These are phyloP conservation scores for Papiliotrema flavescens DNA, from an alignment of 1,284 basidiomycete genomes.

Conservation along the genomic window DNA sequence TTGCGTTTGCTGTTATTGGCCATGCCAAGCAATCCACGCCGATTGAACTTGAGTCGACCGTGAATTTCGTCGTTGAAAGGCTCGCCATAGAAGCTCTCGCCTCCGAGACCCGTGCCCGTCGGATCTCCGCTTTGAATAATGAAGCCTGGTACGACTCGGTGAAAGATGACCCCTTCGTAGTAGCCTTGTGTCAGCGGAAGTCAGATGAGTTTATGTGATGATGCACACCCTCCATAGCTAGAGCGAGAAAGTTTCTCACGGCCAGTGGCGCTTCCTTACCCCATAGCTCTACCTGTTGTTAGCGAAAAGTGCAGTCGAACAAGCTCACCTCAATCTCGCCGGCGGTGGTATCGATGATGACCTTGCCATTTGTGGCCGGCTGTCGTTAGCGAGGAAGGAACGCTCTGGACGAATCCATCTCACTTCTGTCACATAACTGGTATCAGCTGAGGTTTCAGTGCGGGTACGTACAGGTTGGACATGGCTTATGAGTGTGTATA, in stretches of 20 bases:
- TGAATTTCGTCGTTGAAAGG: constrained; percentile 93
- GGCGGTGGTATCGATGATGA: constrained; percentile 82
- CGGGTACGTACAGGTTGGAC: constrained; percentile 38
- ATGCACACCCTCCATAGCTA: constrained; percentile 78
- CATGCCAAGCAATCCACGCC: constrained; percentile 86
- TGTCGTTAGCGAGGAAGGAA: constrained; percentile 8
- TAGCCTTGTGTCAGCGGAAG: constrained; percentile 60
- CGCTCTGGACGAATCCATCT: constrained; percentile 1
- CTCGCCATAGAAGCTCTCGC: constrained; percentile 88
- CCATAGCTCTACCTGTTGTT: constrained; percentile 76
- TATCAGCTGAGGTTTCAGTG: neutral
- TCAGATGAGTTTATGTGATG: constrained; percentile 14
- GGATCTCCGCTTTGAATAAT: constrained; percentile 94
- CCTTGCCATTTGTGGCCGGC: constrained; percentile 70
- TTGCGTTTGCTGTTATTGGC: constrained; percentile 82
- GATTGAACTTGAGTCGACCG: constrained; percentile 63
- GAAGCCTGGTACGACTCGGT: constrained; percentile 76
- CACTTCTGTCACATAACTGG: constrained; percentile 45
- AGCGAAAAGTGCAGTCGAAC: constrained; percentile 1
- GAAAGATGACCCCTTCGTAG: constrained; percentile 92
- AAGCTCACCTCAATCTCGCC: constrained; percentile 71
- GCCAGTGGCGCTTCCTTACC: constrained; percentile 90
- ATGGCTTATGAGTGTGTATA: too few species aligned
- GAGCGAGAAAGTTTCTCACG: constrained; percentile 85
- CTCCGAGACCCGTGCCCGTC: constrained; percentile 84